phyloP scores from a whole-genome alignment of 345 rosid genomes.

The Boechera stricta region DNA sequence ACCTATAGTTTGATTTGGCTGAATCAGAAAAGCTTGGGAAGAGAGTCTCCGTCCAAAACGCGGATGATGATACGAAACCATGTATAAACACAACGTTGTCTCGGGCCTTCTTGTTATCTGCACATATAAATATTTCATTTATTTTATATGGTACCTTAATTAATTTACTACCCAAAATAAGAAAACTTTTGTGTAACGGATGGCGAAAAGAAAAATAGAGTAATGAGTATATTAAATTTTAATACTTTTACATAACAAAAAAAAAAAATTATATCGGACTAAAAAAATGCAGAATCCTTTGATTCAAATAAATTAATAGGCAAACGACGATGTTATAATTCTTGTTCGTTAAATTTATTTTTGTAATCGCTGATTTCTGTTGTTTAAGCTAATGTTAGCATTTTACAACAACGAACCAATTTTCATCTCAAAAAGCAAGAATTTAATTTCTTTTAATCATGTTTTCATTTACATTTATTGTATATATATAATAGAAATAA shows the following conservation, averaged over 20 bases:
- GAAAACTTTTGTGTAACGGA: not conserved
- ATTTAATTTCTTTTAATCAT: not conserved
- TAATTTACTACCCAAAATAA: not conserved
- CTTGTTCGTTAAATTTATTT: too few species aligned
- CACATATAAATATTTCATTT: slow-evolving; percentile 11
- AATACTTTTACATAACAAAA: not conserved
- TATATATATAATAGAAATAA: not conserved
- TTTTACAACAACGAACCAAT: too few species aligned
- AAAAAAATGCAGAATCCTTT: not conserved
- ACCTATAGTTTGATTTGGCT: slow-evolving; percentile 66
- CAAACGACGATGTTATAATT: too few species aligned
- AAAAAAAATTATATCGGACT: not conserved
- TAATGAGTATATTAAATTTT: slow-evolving; percentile 1
- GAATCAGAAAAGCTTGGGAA: slow-evolving; percentile 82
- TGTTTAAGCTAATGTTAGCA: too few species aligned
- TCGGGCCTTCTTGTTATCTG: slow-evolving; percentile 51
- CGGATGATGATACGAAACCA: slow-evolving; percentile 93
- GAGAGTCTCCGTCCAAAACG: slow-evolving; percentile 92
- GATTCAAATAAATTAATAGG: not conserved
- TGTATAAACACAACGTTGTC: slow-evolving; percentile 91
- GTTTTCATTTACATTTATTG: not conserved
- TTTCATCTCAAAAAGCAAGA: too few species aligned
- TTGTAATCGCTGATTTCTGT: too few species aligned
- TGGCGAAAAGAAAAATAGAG: not conserved
- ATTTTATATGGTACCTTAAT: not conserved